Evolutionary conservation across 1,284 basidiomycete species (phyloP), one percentile per base, ranked within the genome.

Genomic region (Fomes fomentarius): DNA sequence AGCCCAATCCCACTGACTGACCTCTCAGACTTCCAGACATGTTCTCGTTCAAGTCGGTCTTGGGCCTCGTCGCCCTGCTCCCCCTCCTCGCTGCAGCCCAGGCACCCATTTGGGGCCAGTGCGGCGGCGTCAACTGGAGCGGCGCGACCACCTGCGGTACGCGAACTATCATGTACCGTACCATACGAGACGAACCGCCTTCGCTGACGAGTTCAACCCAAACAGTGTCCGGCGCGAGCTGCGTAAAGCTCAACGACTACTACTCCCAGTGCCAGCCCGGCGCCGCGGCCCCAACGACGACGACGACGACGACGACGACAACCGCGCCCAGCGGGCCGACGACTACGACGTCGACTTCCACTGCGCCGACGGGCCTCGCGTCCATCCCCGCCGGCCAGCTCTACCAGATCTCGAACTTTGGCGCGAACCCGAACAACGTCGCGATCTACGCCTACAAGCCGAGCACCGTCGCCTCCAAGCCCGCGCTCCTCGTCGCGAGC

Each of bases 361-460:
- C 22, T 15, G 41, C 41, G 14, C 35, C 57, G n/a, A 52, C 39
- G 34, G 41, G 41, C 12, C 41, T 42, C 25, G 24, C 41, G 41
- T 57, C 58, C 1, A 57, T 60, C 37, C 58, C 58, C 3, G 58
- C 58, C 12, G 57, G 55, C 43, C 54, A 54, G 19, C 51, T 65
- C 5, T 34, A 49, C 24, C 64, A 66, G 57, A 56, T 68, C 51
- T 56, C 55, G 17, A 64, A 74, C 67, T 77, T 78, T 60, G 78
- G 78, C 4, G 46, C 73, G 39, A 83, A 82, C 68, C 80, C 81
- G 9, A 82, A 76, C 49, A 76, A 76, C 58, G 77, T 82, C 30
- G 62, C 66, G 41, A 76, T 80, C 71, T 80, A 68, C 63, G 65
- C 77, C 15, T 83, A 83, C 72, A 73, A 70, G 60, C 81, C 81